phyloP scores from a whole-genome alignment of 345 rosid genomes.

The Euphorbia lathyris region DNA sequence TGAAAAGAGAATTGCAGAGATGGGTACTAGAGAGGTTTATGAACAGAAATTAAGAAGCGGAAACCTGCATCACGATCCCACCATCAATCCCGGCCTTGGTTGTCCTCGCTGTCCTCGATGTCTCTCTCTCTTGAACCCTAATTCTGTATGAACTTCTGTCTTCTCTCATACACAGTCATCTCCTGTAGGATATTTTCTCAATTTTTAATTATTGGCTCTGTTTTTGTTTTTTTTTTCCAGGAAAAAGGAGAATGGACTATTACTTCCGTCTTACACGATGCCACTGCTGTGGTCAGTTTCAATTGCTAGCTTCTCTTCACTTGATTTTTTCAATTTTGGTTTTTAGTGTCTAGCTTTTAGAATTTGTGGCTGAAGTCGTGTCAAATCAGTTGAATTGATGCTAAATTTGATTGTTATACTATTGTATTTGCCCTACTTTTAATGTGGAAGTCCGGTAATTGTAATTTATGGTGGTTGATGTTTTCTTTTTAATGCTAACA shows the following conservation, averaged over 20 bases:
- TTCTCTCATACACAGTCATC: too few species aligned
- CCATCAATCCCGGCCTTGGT: slow-evolving; percentile 90
- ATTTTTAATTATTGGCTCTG: too few species aligned
- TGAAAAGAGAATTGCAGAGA: too few species aligned
- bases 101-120: slow-evolving; percentile 94
- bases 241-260: slow-evolving; percentile 72
- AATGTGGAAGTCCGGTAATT: not conserved
- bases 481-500: not conserved
- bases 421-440: not conserved
- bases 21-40: slow-evolving; percentile 89
- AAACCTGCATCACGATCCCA: slow-evolving; percentile 72
- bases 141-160: slow-evolving; percentile 56
- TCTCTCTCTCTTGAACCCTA: slow-evolving; percentile 71
- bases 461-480: not conserved
- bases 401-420: not conserved
- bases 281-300: slow-evolving; percentile 93
- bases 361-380: too few species aligned
- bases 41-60: slow-evolving; percentile 77
- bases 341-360: too few species aligned
- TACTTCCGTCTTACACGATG: slow-evolving; percentile 77
- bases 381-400: not conserved
- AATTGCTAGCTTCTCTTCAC: not conserved
- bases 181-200: too few species aligned
- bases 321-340: not conserved
- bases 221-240: too few species aligned